Evolutionary conservation across 768 basidiomycete species (phyloP), one percentile per base, ranked within the genome.

Genomic region (Dentipellis sp.): DNA sequence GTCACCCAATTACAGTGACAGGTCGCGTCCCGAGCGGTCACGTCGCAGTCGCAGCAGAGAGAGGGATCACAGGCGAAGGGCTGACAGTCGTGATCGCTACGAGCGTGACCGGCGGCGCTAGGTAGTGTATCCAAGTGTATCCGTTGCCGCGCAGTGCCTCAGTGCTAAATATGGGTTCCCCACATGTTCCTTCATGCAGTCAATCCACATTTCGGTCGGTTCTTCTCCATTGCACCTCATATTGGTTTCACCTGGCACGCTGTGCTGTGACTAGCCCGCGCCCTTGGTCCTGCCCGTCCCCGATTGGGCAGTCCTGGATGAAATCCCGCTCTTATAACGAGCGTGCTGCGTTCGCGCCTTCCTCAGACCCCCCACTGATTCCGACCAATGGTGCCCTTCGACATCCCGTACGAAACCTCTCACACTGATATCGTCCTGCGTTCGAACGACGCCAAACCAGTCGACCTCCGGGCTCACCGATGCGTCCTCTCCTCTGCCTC

Each of bases 401-500:
- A 45, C 19, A 19, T 17, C 19, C n/a, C 42, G n/a, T 10, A 9
- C 42, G 16, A 45, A n/a, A 56, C 61, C 16, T n/a, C 54, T 50
- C 78, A 81, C 58, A 78, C 81, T 10, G 84, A 86, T 64, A 57
- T 80, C 58, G 64, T 79, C 56, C 72, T 86, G 56, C 71, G 77
- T 17, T 78, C 82, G 0, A 65, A 67, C 52, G 67, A 64, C 4
- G 72, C 54, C 57, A 62, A 39, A 58, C 71, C 50, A 59, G 67
- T 21, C 52, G 75, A 80, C 61, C 86, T 88, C 63, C 75, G 71
- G 42, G 78, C 82, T 35, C 86, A 86, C 68, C 74, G 75, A 58
- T 78, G 76, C 66, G 76, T 89, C 58, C 77, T 90, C 50, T 70
- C 78, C 10, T 72, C 74, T 4, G 82, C 83, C 1, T 88, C 87